Evolutionary conservation across 2,329 filamentous ascomycete genomes (phyloP).

Genomic region (Endothia cerciana): DNA sequence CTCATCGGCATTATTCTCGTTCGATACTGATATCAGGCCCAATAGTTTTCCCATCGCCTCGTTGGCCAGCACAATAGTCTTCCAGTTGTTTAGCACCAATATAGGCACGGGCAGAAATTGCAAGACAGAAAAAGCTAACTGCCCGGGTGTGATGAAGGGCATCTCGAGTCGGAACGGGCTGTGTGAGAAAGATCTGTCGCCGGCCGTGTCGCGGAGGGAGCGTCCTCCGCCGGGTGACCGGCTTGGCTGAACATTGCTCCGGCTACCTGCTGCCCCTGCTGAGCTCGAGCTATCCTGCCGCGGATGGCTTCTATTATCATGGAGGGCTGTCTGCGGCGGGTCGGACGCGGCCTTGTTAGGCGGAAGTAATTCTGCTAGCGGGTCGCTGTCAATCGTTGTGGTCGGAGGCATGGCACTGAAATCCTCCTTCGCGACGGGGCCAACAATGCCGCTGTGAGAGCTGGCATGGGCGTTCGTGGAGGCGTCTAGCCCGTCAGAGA

Average conservation of each 20-base stretch:
- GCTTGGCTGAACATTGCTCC: conserved; percentile 3
- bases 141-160: conserved; percentile 50
- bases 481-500: conserved; percentile 1
- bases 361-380: conserved; percentile 11
- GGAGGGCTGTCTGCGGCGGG: conserved; percentile 7
- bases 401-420: conserved; percentile 6
- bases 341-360: conserved; percentile 5
- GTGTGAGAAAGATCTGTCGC: conserved; percentile 23
- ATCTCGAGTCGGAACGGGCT: conserved; percentile 41
- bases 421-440: conserved; percentile 22
- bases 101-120: conserved; percentile 76
- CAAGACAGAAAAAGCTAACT: conserved; percentile 68
- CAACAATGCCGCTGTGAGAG: conserved; percentile 17
- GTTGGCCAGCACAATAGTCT: conserved; percentile 74
- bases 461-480: conserved; percentile 18
- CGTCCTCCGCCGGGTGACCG: conserved; percentile 23
- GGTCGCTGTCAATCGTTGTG: conserved; percentile 15
- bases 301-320: not conserved
- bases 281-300: conserved; percentile 11
- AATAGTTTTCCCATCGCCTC: conserved; percentile 74
- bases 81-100: conserved; percentile 68
- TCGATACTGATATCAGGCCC: conserved; percentile 55
- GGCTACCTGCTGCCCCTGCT: not conserved
- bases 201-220: conserved; percentile 26
- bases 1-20: conserved; percentile 44